Evolutionary conservation across 208 protist species (phyloP).

Genomic region (Crithidia brevicula): DNA sequence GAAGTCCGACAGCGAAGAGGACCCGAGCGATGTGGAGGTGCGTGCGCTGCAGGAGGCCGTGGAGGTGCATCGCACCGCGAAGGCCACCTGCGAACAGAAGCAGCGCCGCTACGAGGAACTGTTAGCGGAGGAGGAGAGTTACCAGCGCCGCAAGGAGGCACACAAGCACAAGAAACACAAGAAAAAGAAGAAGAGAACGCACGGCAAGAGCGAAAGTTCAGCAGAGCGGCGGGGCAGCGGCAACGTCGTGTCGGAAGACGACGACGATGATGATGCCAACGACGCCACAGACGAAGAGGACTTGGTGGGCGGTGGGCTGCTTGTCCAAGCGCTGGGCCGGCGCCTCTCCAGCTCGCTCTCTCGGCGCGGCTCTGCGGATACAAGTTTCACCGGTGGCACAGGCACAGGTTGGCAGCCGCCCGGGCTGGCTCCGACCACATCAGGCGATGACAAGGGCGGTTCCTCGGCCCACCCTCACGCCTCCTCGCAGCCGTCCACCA

Average conservation of each 20-base stretch:
- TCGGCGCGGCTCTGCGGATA: neutral
- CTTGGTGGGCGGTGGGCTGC: neutral
- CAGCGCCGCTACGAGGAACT: slow-evolving; percentile 35
- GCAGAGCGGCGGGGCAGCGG: neutral
- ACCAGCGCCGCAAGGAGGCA: slow-evolving; percentile 19
- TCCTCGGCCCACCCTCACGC: neutral
- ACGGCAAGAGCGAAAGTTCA: too few species aligned
- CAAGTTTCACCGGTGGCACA: neutral
- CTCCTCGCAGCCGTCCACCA: neutral
- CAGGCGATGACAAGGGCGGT: neutral
- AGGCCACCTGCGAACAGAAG: slow-evolving; percentile 28
- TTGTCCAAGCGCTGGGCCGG: neutral
- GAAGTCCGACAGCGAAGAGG: slow-evolving; percentile 24
- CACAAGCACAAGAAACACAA: slow-evolving; percentile 8
- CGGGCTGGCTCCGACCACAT: neutral
- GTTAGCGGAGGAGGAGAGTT: slow-evolving; percentile 30
- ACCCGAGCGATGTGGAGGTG: slow-evolving; percentile 71
- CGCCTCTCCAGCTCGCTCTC: neutral
- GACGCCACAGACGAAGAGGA: neutral
- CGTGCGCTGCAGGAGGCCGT: slow-evolving; percentile 32
- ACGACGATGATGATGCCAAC: neutral
- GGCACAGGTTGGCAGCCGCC: slow-evolving; percentile 23
- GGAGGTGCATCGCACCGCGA: slow-evolving; percentile 19
- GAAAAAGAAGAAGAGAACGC: slow-evolving; percentile 8
- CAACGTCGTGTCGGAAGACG: neutral